Evolutionary conservation across 345 rosid genomes (phyloP).

Genomic region (Syzygium aqueum): DNA sequence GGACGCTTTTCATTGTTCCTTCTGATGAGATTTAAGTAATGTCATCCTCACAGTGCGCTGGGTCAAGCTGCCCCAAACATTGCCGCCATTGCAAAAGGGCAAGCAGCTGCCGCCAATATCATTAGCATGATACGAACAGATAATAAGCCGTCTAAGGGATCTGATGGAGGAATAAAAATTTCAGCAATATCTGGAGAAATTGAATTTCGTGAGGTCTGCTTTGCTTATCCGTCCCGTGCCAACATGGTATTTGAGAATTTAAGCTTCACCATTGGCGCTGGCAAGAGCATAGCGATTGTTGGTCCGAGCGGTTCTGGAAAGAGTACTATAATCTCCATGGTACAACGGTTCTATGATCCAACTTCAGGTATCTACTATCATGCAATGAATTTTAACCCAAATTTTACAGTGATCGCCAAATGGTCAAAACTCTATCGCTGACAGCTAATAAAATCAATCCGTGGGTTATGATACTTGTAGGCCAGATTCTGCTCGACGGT

Average conservation of each 20-base stretch:
- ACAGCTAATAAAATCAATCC: not conserved
- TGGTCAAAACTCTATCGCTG: not conserved
- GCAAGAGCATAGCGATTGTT: constrained; percentile 60
- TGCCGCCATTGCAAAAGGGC: constrained; percentile 67
- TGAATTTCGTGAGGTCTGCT: constrained; percentile 48
- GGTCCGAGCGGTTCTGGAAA: constrained; percentile 95
- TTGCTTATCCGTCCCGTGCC: constrained; percentile 65
- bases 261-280: constrained; percentile 52
- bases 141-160: constrained; percentile 10
- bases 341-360: constrained; percentile 84
- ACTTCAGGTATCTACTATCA: constrained; percentile 35
- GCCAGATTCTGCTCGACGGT: constrained; percentile 60
- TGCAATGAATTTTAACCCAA: not conserved
- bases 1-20: not conserved
- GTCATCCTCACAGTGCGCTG: constrained; percentile 38
- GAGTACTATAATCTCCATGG: constrained; percentile 75
- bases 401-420: not conserved
- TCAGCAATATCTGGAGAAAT: constrained; percentile 43
- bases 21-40: not conserved
- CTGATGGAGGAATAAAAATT: constrained; percentile 23
- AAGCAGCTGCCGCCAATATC: constrained; percentile 60
- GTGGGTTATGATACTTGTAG: constrained; percentile 10
- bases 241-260: constrained; percentile 50
- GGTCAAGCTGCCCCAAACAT: constrained; percentile 80
- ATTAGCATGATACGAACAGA: constrained; percentile 32